These are phyloP conservation scores for Kodamaea neixiangensis DNA, from an alignment of 805 yeast genomes.

Conservation along the genomic window DNA sequence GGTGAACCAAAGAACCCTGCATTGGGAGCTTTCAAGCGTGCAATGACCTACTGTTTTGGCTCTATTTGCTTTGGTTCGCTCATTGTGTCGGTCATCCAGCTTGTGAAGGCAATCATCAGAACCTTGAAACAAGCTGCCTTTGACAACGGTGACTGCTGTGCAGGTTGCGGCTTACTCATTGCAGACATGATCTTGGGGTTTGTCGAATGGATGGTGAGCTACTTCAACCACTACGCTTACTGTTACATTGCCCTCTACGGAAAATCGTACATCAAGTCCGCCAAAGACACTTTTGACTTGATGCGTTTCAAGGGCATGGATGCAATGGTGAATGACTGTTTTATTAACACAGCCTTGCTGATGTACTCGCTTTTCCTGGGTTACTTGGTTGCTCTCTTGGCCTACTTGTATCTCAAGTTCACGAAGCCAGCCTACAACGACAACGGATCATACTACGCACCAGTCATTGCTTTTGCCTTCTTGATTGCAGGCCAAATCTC, in stretches of 20 bases:
- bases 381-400: constrained; percentile 57
- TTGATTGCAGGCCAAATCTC: constrained; percentile 76
- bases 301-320: constrained; percentile 79
- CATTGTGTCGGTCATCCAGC: constrained; percentile 69
- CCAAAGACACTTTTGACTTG: constrained; percentile 80
- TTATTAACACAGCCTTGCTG: constrained; percentile 76
- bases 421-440: constrained; percentile 68
- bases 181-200: constrained; percentile 62
- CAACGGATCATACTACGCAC: constrained; percentile 63
- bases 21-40: constrained; percentile 74
- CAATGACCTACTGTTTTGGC: constrained; percentile 85
- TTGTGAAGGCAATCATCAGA: constrained; percentile 56
- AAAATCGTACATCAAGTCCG: constrained; percentile 68
- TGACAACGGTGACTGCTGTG: constrained; percentile 52
- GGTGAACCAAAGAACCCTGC: constrained; percentile 83
- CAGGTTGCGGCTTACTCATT: constrained; percentile 53
- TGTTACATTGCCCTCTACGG: constrained; percentile 89
- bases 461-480: constrained; percentile 72
- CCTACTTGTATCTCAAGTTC: constrained; percentile 64
- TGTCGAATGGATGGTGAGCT: constrained; percentile 76
- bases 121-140: constrained; percentile 54
- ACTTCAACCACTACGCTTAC: constrained; percentile 89
- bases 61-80: constrained; percentile 85
- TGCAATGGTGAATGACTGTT: constrained; percentile 80
- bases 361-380: constrained; percentile 74